Evolutionary conservation across 345 rosid genomes (phyloP), one percentile per base, ranked within the genome.

Genomic region (Conringia planisiliqua): DNA sequence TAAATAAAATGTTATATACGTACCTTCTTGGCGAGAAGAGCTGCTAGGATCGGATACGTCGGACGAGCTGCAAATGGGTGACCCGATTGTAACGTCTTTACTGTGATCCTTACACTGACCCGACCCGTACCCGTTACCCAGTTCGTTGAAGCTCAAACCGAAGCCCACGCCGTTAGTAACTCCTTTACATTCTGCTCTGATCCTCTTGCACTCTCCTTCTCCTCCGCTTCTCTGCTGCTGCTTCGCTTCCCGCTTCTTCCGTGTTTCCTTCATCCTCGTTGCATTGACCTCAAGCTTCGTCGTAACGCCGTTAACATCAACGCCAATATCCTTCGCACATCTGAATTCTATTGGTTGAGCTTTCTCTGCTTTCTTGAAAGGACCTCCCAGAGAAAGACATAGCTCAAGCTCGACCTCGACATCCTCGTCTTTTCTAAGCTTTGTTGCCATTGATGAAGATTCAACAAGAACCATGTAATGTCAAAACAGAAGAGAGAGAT

Each of bases 361-460:
- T 36, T 75, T 80, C 47, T 77, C 77, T n/a, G 59, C 32, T 74
- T 61, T 80, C n/a, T 51, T 76, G 57, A 80, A 82, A 54, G 82
- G 70, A 70, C 92, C 83, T 55, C 90, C 90, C 0, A 86, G 75
- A 4, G 92, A 90, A 56, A 88, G 82, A 5, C 84, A 84, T 51
- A 90, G 76, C 61, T 88, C 96, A 6, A 90, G 84, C 84, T 83
- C 90, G 4, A 83, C 51, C 68, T 83, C 86, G 9, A 62, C 57
- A 60, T 83, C 85, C 27, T 61, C 82, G 10, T 72, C 70, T 47
- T 71, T 50, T 22, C 71, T 76, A 64, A 75, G 24, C 79, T 79
- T 84, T 65, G 70, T 62, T 2, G 29, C 70, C 68, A 48, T 78
- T 33, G 35, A 68, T 51, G 43, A 70, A 55, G 71, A 46, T 56